These are phyloP conservation scores for Lentinula sp. DNA, from an alignment of 768 basidiomycete species.

Conservation along the genomic window DNA sequence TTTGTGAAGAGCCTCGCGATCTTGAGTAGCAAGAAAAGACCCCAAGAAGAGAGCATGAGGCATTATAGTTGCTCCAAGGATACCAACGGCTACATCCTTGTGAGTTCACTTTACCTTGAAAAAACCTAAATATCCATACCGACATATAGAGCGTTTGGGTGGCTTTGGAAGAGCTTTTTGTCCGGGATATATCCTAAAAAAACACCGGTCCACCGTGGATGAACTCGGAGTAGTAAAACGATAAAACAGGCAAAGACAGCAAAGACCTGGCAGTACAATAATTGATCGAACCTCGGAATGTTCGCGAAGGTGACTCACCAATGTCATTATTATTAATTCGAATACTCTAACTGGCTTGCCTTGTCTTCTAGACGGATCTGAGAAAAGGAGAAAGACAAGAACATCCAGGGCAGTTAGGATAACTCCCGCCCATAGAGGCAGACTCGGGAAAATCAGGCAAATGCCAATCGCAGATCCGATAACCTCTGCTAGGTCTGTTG, in stretches of 20 bases:
- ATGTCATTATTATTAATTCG: constrained; percentile 45
- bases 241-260: constrained; percentile 64
- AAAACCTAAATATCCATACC: constrained; percentile 22
- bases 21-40: constrained; percentile 53
- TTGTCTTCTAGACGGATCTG: constrained; percentile 49
- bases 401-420: constrained; percentile 55
- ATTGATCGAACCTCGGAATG: too few species aligned
- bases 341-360: constrained; percentile 53
- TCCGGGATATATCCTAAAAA: constrained; percentile 69
- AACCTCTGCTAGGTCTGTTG: constrained; percentile 68
- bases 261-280: constrained; percentile 31
- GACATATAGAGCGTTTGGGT: constrained; percentile 44
- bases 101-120: background rate
- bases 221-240: constrained; percentile 55
- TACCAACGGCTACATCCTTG: constrained; percentile 42
- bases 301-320: constrained; percentile 33
- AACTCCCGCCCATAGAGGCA: constrained; percentile 54
- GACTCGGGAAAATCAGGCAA: constrained; percentile 51
- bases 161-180: constrained; percentile 38
- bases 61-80: constrained; percentile 74
- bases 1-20: constrained; percentile 31
- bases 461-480: constrained; percentile 68
- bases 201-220: constrained; percentile 59
- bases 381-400: constrained; percentile 51
- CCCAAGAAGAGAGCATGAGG: constrained; percentile 59